phyloP scores from a whole-genome alignment of 352 stramenopile species.

The Globisporangium paroecandrum region DNA sequence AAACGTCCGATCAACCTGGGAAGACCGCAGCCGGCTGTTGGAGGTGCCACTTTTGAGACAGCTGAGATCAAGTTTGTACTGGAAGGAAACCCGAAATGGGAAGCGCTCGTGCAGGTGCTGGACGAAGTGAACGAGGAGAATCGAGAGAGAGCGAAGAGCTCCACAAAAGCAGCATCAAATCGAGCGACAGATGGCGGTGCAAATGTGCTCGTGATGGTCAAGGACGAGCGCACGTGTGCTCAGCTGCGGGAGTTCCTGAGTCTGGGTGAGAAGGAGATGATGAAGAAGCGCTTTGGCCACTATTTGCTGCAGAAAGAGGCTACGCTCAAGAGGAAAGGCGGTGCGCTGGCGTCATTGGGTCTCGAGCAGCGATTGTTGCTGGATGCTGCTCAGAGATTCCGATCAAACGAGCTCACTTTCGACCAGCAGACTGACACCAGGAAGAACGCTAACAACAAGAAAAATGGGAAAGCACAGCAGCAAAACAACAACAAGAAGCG shows the following conservation, averaged over 20 bases:
- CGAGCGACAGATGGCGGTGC: constrained; percentile 33
- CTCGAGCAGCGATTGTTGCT: constrained; percentile 68
- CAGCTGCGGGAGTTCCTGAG: constrained; percentile 84
- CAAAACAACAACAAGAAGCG: constrained; percentile 22
- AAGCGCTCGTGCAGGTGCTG: constrained; percentile 89
- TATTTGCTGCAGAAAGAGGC: constrained; percentile 74
- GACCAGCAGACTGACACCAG: constrained; percentile 11
- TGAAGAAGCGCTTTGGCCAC: constrained; percentile 76
- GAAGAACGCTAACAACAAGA: constrained; percentile 3
- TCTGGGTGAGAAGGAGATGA: constrained; percentile 77
- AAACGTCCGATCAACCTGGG: constrained; percentile 40
- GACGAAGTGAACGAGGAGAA: constrained; percentile 84
- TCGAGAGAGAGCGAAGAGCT: constrained; percentile 4
- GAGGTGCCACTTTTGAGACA: constrained; percentile 18
- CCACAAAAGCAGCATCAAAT: constrained; percentile 18
- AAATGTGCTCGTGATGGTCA: constrained; percentile 81
- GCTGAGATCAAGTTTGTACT: constrained; percentile 60
- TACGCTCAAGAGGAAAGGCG: constrained; percentile 52
- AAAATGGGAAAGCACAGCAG: constrained; percentile 17
- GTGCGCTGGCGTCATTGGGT: constrained; percentile 30
- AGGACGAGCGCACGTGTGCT: constrained; percentile 83
- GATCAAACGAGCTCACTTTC: constrained; percentile 40
- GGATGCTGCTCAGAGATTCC: constrained; percentile 45
- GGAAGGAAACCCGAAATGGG: constrained; percentile 95
- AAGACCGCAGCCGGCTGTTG: constrained; percentile 12